A percentile compares a stretch with the other conserved stretches of the same genome.
Evolutionary conservation across 2,329 filamentous ascomycete species (phyloP).

Genomic region (Nemania bipapillata): DNA sequence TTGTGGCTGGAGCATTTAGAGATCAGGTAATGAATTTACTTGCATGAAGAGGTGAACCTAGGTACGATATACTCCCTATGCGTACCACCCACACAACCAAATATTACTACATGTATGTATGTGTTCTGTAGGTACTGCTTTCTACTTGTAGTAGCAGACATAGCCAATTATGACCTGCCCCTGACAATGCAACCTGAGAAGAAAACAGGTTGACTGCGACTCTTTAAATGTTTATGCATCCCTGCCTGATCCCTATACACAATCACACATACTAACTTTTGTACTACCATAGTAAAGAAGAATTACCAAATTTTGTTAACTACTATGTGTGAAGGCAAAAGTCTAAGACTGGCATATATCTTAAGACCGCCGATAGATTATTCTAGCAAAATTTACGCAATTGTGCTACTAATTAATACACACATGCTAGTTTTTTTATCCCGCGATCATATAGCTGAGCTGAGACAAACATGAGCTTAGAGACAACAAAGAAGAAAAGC

Average conservation of each 20-base stretch:
- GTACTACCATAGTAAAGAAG: background rate
- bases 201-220: background rate
- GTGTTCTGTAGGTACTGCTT: too few relatives aligned
- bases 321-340: background rate
- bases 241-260: background rate
- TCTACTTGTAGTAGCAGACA: too few relatives aligned
- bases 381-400: background rate
- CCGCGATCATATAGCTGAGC: background rate
- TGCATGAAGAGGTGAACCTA: too few relatives aligned
- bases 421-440: background rate
- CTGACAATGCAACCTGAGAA: background rate
- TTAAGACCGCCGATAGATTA: background rate
- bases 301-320: background rate
- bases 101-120: too few relatives aligned
- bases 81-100: too few relatives aligned
- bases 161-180: background rate
- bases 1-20: slow-evolving; percentile 12
- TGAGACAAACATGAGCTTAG: background rate
- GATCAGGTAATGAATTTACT: too few relatives aligned
- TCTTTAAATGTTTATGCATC: background rate
- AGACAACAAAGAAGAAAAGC: background rate
- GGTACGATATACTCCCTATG: too few relatives aligned
- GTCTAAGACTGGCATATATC: background rate
- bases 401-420: background rate
- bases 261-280: background rate